Conservation (phyloP, 2,329 filamentous ascomycete species). For the Trichoderma koningiopsis region DNA sequence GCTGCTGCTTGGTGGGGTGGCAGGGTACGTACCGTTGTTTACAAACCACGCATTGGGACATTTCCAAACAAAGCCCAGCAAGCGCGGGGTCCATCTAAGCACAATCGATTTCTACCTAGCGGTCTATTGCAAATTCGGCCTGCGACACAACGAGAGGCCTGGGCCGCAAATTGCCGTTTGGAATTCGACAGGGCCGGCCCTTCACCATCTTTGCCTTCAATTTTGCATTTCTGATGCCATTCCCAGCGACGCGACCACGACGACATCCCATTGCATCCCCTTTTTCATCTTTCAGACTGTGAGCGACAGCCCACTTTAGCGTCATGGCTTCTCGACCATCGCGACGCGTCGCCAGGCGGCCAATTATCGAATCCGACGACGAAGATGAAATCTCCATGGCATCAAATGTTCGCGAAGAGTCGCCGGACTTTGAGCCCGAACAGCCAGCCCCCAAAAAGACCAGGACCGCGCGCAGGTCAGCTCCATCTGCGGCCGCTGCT, state of each 20-base stretch:
- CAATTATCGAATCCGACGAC: constrained; percentile 79
- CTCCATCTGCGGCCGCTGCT: constrained; percentile 30
- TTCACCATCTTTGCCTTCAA: neutral
- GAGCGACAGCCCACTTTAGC: constrained; percentile 27
- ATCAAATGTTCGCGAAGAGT: constrained; percentile 45
- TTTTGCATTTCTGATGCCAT: neutral
- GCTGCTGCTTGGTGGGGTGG: constrained; percentile 3
- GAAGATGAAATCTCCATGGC: constrained; percentile 64
- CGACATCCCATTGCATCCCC: neutral
- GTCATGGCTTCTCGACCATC: constrained; percentile 43
- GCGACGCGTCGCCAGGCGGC: constrained; percentile 57
- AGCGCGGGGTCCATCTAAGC: constrained; percentile 29
- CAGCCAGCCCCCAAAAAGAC: constrained; percentile 57
- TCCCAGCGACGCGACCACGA: neutral
- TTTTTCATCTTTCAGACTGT: neutral
- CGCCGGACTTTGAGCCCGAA: constrained; percentile 65
- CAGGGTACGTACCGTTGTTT: constrained; percentile 40
- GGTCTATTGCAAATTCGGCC: constrained; percentile 15
- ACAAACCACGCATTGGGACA: constrained; percentile 43
- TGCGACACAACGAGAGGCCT: neutral
- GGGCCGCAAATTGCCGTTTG: neutral
- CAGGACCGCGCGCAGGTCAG: constrained; percentile 39
- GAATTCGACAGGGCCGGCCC: neutral
- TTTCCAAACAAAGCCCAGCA: constrained; percentile 41
- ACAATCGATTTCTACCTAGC: neutral